Evolutionary conservation across 2,329 filamentous ascomycete species (phyloP).

Genomic region (Monilinia fructicola): DNA sequence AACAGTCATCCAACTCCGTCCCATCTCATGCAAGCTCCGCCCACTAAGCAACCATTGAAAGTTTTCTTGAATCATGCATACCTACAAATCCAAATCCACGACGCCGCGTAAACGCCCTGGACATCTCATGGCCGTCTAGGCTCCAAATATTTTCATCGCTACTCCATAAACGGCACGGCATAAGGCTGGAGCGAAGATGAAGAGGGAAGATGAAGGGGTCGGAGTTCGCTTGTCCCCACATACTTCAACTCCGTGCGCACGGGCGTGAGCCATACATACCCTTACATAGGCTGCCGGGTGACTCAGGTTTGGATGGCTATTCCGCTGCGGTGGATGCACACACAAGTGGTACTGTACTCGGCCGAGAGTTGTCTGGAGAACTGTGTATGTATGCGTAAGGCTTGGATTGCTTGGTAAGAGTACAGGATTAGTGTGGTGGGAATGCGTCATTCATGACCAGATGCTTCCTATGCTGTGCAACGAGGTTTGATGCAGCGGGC

Average conservation of each 20-base stretch:
- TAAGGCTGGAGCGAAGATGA: constrained; percentile 4
- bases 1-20: neutral
- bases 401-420: no score
- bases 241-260: neutral
- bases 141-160: neutral
- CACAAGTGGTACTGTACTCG: neutral
- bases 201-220: neutral
- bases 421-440: neutral
- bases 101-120: neutral
- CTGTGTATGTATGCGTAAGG: neutral
- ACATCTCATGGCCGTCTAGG: neutral
- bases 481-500: no score
- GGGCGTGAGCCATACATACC: neutral
- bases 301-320: constrained; percentile 1
- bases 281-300: neutral
- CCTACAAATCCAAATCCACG: no score
- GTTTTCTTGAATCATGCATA: neutral
- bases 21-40: neutral
- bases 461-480: neutral
- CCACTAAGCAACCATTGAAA: neutral
- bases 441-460: constrained; percentile 2
- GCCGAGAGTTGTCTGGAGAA: neutral
- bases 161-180: neutral
- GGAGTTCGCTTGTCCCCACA: constrained; percentile 11
- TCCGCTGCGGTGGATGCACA: neutral